These are phyloP conservation scores for Podospora bellae-mahoneyi DNA, from an alignment of 495 filamentous ascomycete species.

Conservation along the genomic window DNA sequence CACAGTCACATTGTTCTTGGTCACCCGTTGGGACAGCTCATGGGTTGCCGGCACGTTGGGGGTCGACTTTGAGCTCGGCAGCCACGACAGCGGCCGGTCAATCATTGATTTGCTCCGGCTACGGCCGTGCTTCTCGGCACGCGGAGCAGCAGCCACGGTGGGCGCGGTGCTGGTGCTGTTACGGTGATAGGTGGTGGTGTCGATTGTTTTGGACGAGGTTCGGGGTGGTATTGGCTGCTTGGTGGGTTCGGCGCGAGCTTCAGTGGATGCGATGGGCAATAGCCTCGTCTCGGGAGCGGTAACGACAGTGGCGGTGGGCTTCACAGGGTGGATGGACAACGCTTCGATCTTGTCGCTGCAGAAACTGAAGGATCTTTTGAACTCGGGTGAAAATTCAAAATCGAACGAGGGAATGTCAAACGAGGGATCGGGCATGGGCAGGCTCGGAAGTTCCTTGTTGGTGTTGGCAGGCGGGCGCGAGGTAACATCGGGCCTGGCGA, in stretches of 20 bases:
- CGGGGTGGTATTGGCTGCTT: slow-evolving; percentile 24
- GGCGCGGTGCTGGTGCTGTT: slow-evolving; percentile 14
- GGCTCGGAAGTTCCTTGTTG: slow-evolving; percentile 22
- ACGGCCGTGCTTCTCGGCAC: slow-evolving; percentile 29
- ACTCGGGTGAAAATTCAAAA: slow-evolving; percentile 42
- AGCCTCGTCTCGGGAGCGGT: slow-evolving; percentile 6
- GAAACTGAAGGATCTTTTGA: slow-evolving; percentile 39
- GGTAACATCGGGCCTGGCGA: slow-evolving; percentile 13
- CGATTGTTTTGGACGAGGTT: slow-evolving; percentile 17
- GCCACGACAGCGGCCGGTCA: slow-evolving; percentile 45
- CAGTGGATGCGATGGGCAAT: neutral
- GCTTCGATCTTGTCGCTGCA: slow-evolving; percentile 19
- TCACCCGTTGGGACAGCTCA: slow-evolving; percentile 22
- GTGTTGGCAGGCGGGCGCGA: slow-evolving; percentile 8
- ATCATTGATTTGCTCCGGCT: slow-evolving; percentile 39
- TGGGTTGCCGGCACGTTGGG: slow-evolving; percentile 29
- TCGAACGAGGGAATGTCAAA: slow-evolving; percentile 21
- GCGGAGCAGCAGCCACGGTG: slow-evolving; percentile 11
- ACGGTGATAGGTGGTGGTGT: neutral
- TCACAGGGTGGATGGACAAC: slow-evolving; percentile 1
- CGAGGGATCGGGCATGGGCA: slow-evolving; percentile 16
- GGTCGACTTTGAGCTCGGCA: slow-evolving; percentile 41
- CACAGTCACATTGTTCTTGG: slow-evolving; percentile 27
- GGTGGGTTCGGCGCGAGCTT: slow-evolving; percentile 17
- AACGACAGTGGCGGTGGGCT: slow-evolving; percentile 10